Conservation (phyloP, 148 eudicot species). For the Dianthus caryophyllus region DNA sequence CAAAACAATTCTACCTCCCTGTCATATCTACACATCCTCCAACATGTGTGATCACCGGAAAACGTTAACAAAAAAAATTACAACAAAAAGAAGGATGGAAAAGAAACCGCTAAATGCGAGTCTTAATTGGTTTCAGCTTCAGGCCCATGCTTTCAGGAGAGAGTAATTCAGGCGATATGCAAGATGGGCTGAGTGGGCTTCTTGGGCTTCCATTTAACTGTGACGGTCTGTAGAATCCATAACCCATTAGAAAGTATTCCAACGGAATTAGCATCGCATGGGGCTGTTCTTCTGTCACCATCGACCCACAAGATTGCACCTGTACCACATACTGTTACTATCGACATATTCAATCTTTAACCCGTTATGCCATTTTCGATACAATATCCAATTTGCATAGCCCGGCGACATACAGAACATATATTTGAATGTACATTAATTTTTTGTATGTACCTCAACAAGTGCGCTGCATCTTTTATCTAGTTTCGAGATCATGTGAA, state of each 20-base stretch:
- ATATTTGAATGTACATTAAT: neutral
- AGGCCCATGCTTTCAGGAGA: slow-evolving; percentile 99
- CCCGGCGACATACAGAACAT: neutral
- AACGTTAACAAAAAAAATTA: slow-evolving; percentile 16
- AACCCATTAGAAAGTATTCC: slow-evolving; percentile 91
- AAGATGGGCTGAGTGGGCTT: slow-evolving; percentile 77
- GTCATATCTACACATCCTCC: slow-evolving; percentile 25
- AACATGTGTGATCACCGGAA: slow-evolving; percentile 13
- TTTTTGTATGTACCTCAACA: slow-evolving; percentile 66
- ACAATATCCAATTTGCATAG: neutral
- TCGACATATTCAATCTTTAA: neutral
- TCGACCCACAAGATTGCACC: slow-evolving; percentile 93
- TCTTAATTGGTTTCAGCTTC: slow-evolving; percentile 90
- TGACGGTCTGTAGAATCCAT: slow-evolving; percentile 65
- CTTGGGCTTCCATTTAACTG: slow-evolving; percentile 74
- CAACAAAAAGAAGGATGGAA: slow-evolving; percentile 1
- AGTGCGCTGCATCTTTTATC: slow-evolving; percentile 89
- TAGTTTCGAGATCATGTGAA: slow-evolving; percentile 78
- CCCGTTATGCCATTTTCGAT: neutral
- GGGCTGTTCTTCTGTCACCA: slow-evolving; percentile 98
- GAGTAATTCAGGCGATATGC: slow-evolving; percentile 87
- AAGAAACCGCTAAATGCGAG: slow-evolving; percentile 43
- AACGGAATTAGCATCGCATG: slow-evolving; percentile 88
- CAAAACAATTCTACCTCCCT: slow-evolving; percentile 19
- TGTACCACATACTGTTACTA: slow-evolving; percentile 16